phyloP scores from a whole-genome alignment of 208 protist genomes.

The Acanthamoeba sp. region DNA sequence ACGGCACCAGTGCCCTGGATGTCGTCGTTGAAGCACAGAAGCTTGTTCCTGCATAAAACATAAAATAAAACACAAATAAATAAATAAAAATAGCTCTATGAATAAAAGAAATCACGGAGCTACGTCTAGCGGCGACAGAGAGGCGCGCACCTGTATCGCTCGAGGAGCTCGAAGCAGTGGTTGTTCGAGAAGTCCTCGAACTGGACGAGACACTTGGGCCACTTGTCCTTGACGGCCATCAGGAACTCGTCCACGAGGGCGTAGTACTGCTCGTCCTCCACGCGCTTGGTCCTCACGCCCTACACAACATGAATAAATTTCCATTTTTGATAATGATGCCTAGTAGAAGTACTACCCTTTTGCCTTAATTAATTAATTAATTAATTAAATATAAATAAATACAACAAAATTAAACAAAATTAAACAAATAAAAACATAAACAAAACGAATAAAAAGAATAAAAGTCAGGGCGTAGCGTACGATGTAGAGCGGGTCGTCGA shows the following conservation, averaged over 20 bases:
- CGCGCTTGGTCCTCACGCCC: background rate
- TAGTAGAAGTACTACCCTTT: too few relatives aligned
- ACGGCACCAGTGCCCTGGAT: constrained; percentile 96
- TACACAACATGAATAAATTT: background rate
- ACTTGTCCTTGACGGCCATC: constrained; percentile 89
- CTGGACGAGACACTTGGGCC: constrained; percentile 91
- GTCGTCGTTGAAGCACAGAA: constrained; percentile 98
- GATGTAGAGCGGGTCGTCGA: constrained; percentile 92
- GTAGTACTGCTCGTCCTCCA: constrained; percentile 90
- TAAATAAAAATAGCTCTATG: too few relatives aligned
- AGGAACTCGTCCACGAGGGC: constrained; percentile 95
- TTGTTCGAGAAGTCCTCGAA: constrained; percentile 98
- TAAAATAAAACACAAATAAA: too few relatives aligned
- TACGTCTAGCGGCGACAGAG: background rate
- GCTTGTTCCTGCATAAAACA: constrained; percentile 86
- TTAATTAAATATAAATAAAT: too few relatives aligned
- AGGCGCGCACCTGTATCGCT: constrained; percentile 88
- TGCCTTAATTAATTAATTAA: too few relatives aligned
- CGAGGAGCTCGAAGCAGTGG: constrained; percentile 95
- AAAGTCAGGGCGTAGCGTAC: constrained; percentile 88
- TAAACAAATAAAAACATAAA: background rate
- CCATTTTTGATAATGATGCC: too few relatives aligned
- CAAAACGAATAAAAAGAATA: constrained; percentile 53
- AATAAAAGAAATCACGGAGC: background rate
- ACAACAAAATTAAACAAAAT: too few relatives aligned